A percentile compares a stretch with the other conserved stretches of the same genome.
phyloP scores from a whole-genome alignment of 257 asterid genomes.

The Primulina tabacum region DNA sequence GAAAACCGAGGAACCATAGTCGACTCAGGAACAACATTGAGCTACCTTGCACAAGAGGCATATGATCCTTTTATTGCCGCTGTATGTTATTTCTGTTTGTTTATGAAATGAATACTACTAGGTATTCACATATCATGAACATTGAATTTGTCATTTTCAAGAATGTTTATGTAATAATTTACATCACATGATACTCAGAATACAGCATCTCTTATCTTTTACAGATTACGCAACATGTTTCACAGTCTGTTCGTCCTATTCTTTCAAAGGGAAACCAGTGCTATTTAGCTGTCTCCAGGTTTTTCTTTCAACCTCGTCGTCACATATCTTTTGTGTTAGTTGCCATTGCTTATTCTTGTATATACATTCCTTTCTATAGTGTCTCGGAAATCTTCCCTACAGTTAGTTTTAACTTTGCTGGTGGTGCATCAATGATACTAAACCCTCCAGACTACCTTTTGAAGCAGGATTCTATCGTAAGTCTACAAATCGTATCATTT shows the following conservation, averaged over 20 bases:
- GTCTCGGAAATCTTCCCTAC: conserved; percentile 66
- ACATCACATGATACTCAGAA: neutral
- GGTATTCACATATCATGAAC: neutral
- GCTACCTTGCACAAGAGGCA: conserved; percentile 88
- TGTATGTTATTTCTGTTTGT: conserved; percentile 42
- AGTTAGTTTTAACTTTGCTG: conserved; percentile 76
- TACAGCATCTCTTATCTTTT: conserved; percentile 12
- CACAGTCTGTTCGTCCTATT: conserved; percentile 59
- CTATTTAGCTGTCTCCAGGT: conserved; percentile 80
- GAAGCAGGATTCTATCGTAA: conserved; percentile 84
- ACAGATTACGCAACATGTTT: conserved; percentile 68
- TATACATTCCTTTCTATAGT: conserved; percentile 30
- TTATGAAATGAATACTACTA: neutral
- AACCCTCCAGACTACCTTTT: conserved; percentile 80
- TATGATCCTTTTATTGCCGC: conserved; percentile 74
- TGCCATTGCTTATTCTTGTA: neutral
- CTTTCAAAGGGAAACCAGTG: conserved; percentile 70
- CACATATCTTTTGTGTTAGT: conserved; percentile 10
- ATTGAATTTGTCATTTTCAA: neutral
- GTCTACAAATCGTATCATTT: conserved; percentile 25
- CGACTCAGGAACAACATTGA: conserved; percentile 95
- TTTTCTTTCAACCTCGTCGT: conserved; percentile 9
- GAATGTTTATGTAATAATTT: neutral
- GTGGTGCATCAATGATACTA: conserved; percentile 81
- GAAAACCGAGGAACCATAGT: conserved; percentile 76